Evolutionary conservation across 768 basidiomycete genomes (phyloP), one percentile per base, ranked within the genome.

Genomic region (Russula sp.): DNA sequence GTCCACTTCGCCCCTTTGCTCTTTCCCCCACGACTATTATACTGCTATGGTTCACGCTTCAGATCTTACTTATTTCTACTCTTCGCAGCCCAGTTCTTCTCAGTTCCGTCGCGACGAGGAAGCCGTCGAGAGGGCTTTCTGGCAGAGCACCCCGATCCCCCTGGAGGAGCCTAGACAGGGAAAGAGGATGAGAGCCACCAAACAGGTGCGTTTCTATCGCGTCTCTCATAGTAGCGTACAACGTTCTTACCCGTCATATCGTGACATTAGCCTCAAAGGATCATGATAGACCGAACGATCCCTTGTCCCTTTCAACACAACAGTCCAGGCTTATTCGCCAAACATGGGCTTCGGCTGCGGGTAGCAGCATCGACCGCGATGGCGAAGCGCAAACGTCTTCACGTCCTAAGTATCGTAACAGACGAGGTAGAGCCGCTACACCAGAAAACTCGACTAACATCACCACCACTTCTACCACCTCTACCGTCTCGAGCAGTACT

Each of bases 101-200:
- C 44, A 46, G 20, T n/a, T 34, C 22, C 32, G 13, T 18, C 20
- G 18, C 42, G 24, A 51, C 16, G 61, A 55, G 18, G 53, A 44
- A 18, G 24, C 14, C 14, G 20, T 48, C 22, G 61, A 62, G 32
- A 54, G 61, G 38, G 49, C 48, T 50, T 63, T 51, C 62, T 63
- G 62, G 62, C 46, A 63, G 7, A 63, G 48, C 28, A 57, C 62
- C 9, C 62, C 54, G 48, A 56, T 55, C 26, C 14, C 13, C 7
- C 5, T 63, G 10, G 54, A 63, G 16, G 7, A 51, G 36, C 48
- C 57, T 18, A 54, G 24, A 55, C 22, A 54, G n/a, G 30, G 22
- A 20, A 20, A 34, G 53, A 61, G 10, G n/a, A 34, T 48, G n/a
- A 14, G 13, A 24, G 44, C 44, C 44, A 46, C 44, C 44, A n/a